Percentiles rank a stretch among this genome's conserved stretches.
phyloP scores from a whole-genome alignment of 306 rosid species.

The Hylodesmum podocarpum region DNA sequence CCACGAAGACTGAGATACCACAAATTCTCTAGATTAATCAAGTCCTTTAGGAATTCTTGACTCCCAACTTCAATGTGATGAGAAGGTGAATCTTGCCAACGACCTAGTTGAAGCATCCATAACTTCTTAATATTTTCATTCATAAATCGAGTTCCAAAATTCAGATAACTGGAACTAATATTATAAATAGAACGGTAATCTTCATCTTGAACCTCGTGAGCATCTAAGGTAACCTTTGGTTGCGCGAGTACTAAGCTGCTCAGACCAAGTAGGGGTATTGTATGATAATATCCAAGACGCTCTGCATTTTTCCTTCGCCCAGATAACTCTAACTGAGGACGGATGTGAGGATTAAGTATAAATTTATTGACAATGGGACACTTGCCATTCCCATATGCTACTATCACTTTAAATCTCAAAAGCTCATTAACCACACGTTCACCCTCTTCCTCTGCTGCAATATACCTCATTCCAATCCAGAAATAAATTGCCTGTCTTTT shows the following conservation, averaged over 20 bases:
- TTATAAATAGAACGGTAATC: too few relatives aligned
- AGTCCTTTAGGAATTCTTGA: neutral
- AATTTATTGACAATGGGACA: neutral
- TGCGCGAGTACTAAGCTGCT: neutral
- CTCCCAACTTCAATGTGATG: slow-evolving; percentile 13
- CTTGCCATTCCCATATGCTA: neutral
- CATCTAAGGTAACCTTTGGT: neutral
- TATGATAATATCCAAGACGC: too few relatives aligned
- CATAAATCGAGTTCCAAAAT: too few relatives aligned
- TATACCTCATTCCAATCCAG: slow-evolving; percentile 48
- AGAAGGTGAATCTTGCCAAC: neutral
- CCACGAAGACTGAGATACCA: slow-evolving; percentile 22
- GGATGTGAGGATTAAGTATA: slow-evolving; percentile 24
- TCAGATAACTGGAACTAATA: too few relatives aligned
- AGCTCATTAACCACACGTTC: neutral
- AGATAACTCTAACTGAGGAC: too few relatives aligned
- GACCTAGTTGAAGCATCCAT: too few relatives aligned
- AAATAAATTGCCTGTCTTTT: slow-evolving; percentile 41
- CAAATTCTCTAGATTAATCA: neutral
- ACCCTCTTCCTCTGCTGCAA: neutral
- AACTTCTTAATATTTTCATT: too few relatives aligned
- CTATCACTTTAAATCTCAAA: neutral
- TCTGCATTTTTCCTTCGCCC: too few relatives aligned
- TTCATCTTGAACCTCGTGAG: too few relatives aligned
- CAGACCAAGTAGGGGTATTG: too few relatives aligned